Base-by-base conservation (phyloP, 2,329 filamentous ascomycete genomes). In the Verticillium isaacii region DNA sequence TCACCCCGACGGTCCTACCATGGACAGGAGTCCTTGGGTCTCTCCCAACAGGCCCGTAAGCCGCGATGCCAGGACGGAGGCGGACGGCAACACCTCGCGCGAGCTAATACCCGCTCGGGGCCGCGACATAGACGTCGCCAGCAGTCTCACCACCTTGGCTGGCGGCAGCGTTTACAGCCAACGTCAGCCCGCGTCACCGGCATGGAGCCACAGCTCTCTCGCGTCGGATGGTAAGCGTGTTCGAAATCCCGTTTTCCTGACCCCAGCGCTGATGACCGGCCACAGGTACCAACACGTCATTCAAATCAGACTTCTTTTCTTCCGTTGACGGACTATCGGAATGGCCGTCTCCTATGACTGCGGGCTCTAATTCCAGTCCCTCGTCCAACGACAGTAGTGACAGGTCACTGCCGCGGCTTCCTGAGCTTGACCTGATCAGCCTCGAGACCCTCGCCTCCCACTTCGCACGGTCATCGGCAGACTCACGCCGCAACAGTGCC, bases 381-480 rank as follows among this genome's bases (percentile, higher is more conserved):
- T 55, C 54, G 29, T 55, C 45, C 29, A 4, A 62, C 41, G 60
- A 63, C 32, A 41, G 32, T 37, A 32, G 37, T 32, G 36, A 50
- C 45, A 23, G 56, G 8, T 56, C 63, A 19, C 61, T 66, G n/a
- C 64, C 64, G 19, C 61, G 64, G 12, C 61, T 66, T 25, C 61
- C 61, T 14, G 64, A 65, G 45, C 61, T 66, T 37, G 64, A 66
- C 25, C 58, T 63, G 12, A 65, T 57, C 14, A 60, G 50, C 23
- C 52, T 63, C 56, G 63, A 66, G 32, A 60, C 61, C 34, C 45
- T 63, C 57, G 54, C 55, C 58, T 63, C 63, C 3, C 59, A 60
- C 29, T 57, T 57, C 11, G 52, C 59, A 23, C 56, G 54, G 9
- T 25, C 36, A 17, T 32, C 36, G 15, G n/a, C 56, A 58, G 19